phyloP scores from a whole-genome alignment of 768 basidiomycete genomes.

The Lactifluus piperatus region DNA sequence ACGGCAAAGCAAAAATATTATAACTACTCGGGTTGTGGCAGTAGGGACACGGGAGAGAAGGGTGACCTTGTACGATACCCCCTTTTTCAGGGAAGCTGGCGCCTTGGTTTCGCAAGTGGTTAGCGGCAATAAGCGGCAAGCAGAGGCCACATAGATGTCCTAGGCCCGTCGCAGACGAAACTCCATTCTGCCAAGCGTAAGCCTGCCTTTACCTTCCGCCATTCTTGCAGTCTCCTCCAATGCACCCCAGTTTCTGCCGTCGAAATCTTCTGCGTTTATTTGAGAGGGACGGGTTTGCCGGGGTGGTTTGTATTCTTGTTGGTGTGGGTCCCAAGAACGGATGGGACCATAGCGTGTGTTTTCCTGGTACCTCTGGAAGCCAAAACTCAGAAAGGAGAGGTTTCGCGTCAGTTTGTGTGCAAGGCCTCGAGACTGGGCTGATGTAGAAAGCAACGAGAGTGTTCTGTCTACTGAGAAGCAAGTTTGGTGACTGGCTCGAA shows the following conservation, averaged over 20 bases:
- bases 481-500: background rate
- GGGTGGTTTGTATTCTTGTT: slow-evolving; percentile 14
- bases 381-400: slow-evolving; percentile 35
- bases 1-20: background rate
- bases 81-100: background rate
- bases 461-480: slow-evolving; percentile 53
- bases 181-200: slow-evolving; percentile 43
- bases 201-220: slow-evolving; percentile 45
- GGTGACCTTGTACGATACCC: background rate
- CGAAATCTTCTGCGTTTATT: slow-evolving; percentile 25
- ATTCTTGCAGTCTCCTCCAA: slow-evolving; percentile 47
- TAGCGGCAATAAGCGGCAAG: background rate
- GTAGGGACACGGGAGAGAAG: background rate
- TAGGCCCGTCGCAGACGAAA: slow-evolving; percentile 9
- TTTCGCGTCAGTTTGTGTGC: slow-evolving; percentile 53
- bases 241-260: slow-evolving; percentile 36
- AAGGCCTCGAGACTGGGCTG: slow-evolving; percentile 54
- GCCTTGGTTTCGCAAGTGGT: background rate
- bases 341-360: slow-evolving; percentile 16
- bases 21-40: background rate
- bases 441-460: slow-evolving; percentile 49
- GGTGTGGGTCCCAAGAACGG: slow-evolving; percentile 1
- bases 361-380: slow-evolving; percentile 21
- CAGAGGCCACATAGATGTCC: background rate
- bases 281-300: slow-evolving; percentile 7